Evolutionary conservation across 306 rosid genomes (phyloP).

Genomic region (Begonia fuchsioides): DNA sequence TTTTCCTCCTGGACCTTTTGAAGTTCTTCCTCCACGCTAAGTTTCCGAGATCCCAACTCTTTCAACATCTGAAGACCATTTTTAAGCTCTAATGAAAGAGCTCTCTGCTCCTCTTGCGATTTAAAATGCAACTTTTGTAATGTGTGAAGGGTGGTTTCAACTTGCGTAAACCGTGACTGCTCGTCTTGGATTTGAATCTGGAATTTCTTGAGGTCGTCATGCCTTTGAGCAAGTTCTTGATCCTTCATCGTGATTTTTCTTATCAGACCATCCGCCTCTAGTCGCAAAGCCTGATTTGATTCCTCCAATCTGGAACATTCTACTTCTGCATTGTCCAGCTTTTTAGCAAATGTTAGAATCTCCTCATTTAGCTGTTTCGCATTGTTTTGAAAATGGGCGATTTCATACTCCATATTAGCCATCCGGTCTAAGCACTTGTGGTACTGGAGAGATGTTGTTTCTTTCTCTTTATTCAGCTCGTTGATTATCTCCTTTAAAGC

Average conservation of each 20-base stretch:
- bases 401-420: slow-evolving; percentile 52
- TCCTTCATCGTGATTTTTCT: slow-evolving; percentile 60
- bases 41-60: slow-evolving; percentile 55
- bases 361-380: slow-evolving; percentile 36
- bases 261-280: slow-evolving; percentile 55
- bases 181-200: slow-evolving; percentile 65
- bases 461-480: slow-evolving; percentile 50
- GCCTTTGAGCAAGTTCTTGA: slow-evolving; percentile 60
- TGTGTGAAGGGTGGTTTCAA: slow-evolving; percentile 56
- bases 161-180: slow-evolving; percentile 56
- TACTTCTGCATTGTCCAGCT: slow-evolving; percentile 46
- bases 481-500: slow-evolving; percentile 35
- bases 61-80: slow-evolving; percentile 66
- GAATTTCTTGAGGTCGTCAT: slow-evolving; percentile 53
- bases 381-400: slow-evolving; percentile 42
- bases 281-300: slow-evolving; percentile 53
- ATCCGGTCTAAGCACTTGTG: slow-evolving; percentile 57
- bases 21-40: slow-evolving; percentile 54
- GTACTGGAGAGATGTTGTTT: slow-evolving; percentile 24
- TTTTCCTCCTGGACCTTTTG: slow-evolving; percentile 57
- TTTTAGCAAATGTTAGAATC: slow-evolving; percentile 34
- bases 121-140: slow-evolving; percentile 57
- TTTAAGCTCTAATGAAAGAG: slow-evolving; percentile 72
- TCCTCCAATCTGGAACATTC: slow-evolving; percentile 42
- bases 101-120: slow-evolving; percentile 80